Percentiles rank a stretch among this genome's conserved stretches.
These are phyloP conservation scores for Lizanozyma gosingica DNA, from an alignment of 1,139 yeast species.

Conservation along the genomic window DNA sequence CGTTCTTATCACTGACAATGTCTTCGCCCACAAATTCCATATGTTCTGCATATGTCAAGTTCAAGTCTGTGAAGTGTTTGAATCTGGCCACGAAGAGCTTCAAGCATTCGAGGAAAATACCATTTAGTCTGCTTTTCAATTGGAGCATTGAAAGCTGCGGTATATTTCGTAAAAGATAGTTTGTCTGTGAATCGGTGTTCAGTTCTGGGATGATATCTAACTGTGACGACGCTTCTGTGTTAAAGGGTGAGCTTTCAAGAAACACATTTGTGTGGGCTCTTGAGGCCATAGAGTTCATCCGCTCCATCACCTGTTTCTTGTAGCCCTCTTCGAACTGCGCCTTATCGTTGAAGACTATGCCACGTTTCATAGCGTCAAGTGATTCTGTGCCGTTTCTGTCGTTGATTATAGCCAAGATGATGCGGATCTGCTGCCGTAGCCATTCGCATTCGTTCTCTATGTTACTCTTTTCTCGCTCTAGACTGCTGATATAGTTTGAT, in stretches of 20 bases:
- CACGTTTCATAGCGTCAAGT: conserved; percentile 19
- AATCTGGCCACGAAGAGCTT: conserved; percentile 24
- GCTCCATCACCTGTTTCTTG: conserved; percentile 16
- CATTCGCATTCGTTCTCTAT: conserved; percentile 40
- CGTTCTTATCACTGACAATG: conserved; percentile 9
- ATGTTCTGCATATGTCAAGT: conserved; percentile 18
- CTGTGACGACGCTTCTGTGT: conserved; percentile 3
- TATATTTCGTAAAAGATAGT: conserved; percentile 5
- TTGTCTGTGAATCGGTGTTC: background rate
- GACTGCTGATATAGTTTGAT: conserved; percentile 20
- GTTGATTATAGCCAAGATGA: conserved; percentile 33
- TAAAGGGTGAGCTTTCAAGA: conserved; percentile 22
- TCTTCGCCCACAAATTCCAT: conserved; percentile 21
- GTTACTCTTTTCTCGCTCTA: conserved; percentile 29
- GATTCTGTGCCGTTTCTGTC: conserved; percentile 24
- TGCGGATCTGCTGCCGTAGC: conserved; percentile 35
- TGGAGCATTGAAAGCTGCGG: conserved; percentile 27
- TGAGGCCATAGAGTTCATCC: conserved; percentile 10
- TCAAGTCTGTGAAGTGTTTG: conserved; percentile 21
- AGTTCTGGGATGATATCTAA: background rate
- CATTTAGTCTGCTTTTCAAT: conserved; percentile 23
- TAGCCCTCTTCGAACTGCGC: conserved; percentile 24
- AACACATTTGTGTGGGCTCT: conserved; percentile 13
- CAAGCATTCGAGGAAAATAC: conserved; percentile 26
- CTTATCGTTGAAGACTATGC: conserved; percentile 23